phyloP scores from a whole-genome alignment of 352 stramenopile species.

The Globisporangium camurandrum region DNA sequence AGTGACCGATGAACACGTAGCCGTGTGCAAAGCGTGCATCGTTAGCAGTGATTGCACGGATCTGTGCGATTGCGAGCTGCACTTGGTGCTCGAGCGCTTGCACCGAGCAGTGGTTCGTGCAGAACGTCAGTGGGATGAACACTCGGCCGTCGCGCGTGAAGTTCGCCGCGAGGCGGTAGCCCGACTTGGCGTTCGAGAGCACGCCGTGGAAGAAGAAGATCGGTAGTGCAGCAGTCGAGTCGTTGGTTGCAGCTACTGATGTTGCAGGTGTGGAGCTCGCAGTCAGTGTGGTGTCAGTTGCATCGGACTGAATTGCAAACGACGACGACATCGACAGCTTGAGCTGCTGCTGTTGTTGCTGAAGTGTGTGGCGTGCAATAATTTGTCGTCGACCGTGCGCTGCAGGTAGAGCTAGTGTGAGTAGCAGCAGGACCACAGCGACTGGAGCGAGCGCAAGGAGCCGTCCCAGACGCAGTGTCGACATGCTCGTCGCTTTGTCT shows the following conservation, averaged over 20 bases:
- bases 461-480: not conserved
- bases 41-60: constrained; percentile 16
- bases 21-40: constrained; percentile 19
- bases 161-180: constrained; percentile 18
- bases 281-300: not conserved
- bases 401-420: not conserved
- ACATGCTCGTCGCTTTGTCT: not conserved
- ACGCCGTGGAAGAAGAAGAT: constrained; percentile 49
- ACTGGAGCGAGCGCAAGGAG: not conserved
- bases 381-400: not conserved
- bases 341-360: not conserved
- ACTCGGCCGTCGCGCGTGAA: constrained; percentile 19
- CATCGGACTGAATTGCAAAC: not conserved
- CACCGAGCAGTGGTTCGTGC: constrained; percentile 23
- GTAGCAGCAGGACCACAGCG: not conserved
- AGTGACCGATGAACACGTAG: constrained; percentile 46
- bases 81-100: constrained; percentile 24
- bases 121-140: constrained; percentile 33
- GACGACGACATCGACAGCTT: not conserved
- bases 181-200: constrained; percentile 15
- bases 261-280: not conserved
- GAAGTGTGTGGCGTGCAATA: not conserved
- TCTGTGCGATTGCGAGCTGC: constrained; percentile 25
- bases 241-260: not conserved
- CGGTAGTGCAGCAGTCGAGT: constrained; percentile 6